These are phyloP conservation scores for Backusella tarrabulga DNA, from an alignment of 192 early-diverging fungal genomes.

Conservation along the genomic window DNA sequence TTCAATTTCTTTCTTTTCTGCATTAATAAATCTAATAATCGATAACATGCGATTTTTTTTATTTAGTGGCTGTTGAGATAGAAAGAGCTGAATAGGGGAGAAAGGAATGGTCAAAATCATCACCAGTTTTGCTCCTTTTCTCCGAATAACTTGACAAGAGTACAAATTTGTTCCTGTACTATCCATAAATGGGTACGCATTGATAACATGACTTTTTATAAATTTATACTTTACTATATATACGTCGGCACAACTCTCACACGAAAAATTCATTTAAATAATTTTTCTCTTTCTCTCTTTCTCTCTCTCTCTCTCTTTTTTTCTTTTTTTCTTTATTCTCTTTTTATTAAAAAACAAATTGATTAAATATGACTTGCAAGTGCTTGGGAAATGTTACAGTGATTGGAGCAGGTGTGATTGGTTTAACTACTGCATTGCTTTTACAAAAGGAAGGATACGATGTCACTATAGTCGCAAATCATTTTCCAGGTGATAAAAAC, in stretches of 20 bases:
- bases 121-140: not conserved
- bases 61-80: too few species aligned
- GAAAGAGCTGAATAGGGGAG: too few species aligned
- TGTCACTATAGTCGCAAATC: conserved; percentile 60
- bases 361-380: not conserved
- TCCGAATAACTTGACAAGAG: not conserved
- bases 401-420: conserved; percentile 75
- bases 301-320: not conserved
- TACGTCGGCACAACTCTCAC: not conserved
- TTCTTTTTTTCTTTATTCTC: not conserved
- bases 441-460: conserved; percentile 56
- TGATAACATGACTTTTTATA: not conserved
- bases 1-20: too few species aligned
- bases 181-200: not conserved
- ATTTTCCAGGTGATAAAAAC: conserved; percentile 52
- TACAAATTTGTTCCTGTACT: not conserved
- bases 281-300: not conserved
- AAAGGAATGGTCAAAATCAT: not conserved
- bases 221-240: not conserved
- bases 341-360: not conserved
- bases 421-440: conserved; percentile 68
- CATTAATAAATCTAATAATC: too few species aligned
- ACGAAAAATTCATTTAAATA: not conserved
- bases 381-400: conserved; percentile 35
- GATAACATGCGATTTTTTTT: too few species aligned